Conservation (phyloP, 2,329 filamentous ascomycete genomes). For the Cladophialophora psammophila region DNA sequence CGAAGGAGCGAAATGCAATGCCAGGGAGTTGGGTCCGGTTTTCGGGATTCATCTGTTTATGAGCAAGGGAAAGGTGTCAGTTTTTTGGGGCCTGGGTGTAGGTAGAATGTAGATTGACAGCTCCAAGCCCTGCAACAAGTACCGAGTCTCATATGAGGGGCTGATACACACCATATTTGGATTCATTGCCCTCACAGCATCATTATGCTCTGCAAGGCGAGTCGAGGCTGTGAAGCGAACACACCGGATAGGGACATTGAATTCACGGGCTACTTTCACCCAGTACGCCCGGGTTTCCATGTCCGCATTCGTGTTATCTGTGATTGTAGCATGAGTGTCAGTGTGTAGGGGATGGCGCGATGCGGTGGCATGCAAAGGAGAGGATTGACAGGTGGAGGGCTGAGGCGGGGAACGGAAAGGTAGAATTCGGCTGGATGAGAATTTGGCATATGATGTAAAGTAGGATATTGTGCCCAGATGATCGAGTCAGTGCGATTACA, state of each 20-base stretch:
- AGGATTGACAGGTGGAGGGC: conserved; percentile 18
- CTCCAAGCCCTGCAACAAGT: not conserved
- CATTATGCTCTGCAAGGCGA: conserved; percentile 82
- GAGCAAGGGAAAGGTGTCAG: conserved; percentile 14
- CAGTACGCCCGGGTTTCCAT: conserved; percentile 77
- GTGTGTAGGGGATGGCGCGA: conserved; percentile 1
- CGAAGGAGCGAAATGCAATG: conserved; percentile 80
- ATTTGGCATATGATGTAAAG: conserved; percentile 13
- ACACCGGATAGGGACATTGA: conserved; percentile 79
- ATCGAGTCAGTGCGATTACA: conserved; percentile 1
- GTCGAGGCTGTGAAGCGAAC: conserved; percentile 80
- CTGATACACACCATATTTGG: conserved; percentile 43
- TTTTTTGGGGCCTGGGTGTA: not conserved
- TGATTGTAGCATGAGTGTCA: conserved; percentile 16
- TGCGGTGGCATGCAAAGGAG: not conserved
- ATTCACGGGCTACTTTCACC: conserved; percentile 74
- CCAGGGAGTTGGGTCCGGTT: conserved; percentile 74
- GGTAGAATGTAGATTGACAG: not conserved
- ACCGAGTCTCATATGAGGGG: conserved; percentile 35
- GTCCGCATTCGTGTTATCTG: conserved; percentile 97
- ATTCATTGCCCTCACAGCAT: conserved; percentile 76
- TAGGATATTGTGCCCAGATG: not conserved
- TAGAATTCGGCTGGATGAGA: not conserved
- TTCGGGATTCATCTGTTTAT: conserved; percentile 78
- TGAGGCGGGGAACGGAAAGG: conserved; percentile 10